phyloP scores from a whole-genome alignment of 805 yeast species.

The Saccharomyces mikatae region DNA sequence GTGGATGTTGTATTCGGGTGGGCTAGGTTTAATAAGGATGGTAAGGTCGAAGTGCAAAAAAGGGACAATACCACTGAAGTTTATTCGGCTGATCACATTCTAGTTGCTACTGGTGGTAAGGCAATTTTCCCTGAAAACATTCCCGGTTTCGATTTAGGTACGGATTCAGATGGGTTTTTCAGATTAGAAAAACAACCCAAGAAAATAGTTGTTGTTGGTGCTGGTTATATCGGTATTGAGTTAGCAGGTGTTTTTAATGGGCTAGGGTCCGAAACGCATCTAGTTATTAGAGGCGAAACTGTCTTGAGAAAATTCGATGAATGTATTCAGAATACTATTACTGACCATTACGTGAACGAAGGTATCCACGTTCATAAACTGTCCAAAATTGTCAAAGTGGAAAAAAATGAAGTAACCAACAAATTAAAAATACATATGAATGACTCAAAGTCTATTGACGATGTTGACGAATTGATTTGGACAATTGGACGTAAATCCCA shows the following conservation, averaged over 20 bases:
- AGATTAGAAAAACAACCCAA: slow-evolving; percentile 75
- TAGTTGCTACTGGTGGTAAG: slow-evolving; percentile 91
- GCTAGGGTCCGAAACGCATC: slow-evolving; percentile 75
- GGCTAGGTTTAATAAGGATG: slow-evolving; percentile 66
- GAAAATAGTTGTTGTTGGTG: slow-evolving; percentile 90
- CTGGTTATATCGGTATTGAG: slow-evolving; percentile 96
- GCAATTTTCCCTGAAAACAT: slow-evolving; percentile 61
- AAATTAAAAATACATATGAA: slow-evolving; percentile 41
- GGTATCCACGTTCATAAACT: slow-evolving; percentile 78
- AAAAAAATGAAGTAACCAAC: slow-evolving; percentile 40
- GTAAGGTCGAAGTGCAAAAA: slow-evolving; percentile 70
- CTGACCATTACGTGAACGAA: slow-evolving; percentile 68
- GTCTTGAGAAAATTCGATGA: slow-evolving; percentile 85
- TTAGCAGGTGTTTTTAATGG: slow-evolving; percentile 90
- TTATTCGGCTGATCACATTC: slow-evolving; percentile 72
- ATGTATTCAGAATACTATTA: slow-evolving; percentile 66
- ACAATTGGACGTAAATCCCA: slow-evolving; percentile 85
- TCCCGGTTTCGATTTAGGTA: slow-evolving; percentile 78
- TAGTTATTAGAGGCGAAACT: slow-evolving; percentile 85
- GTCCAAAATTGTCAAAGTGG: slow-evolving; percentile 43
- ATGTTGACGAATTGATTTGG: slow-evolving; percentile 85
- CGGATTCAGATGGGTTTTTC: slow-evolving; percentile 87
- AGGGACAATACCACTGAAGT: slow-evolving; percentile 50
- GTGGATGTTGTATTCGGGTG: slow-evolving; percentile 82
- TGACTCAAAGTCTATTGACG: slow-evolving; percentile 39